These are phyloP conservation scores for Hevea brasiliensis DNA, from an alignment of 345 rosid genomes.

Conservation along the genomic window DNA sequence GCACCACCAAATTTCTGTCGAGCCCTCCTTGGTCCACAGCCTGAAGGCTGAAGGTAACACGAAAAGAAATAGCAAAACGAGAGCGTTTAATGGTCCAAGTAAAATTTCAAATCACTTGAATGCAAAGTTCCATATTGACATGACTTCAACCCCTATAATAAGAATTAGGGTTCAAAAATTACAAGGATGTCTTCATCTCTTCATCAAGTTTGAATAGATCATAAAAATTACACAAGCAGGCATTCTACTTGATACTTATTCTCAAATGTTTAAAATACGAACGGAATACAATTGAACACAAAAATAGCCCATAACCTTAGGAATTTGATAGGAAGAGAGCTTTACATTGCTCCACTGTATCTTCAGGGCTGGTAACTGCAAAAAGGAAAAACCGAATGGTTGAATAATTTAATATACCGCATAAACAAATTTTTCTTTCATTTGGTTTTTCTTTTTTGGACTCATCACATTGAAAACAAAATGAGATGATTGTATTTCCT, in stretches of 20 bases:
- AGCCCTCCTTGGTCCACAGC: too few relatives aligned
- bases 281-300: background rate
- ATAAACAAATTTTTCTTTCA: background rate
- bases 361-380: slow-evolving; percentile 82
- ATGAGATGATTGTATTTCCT: slow-evolving; percentile 2
- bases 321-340: slow-evolving; percentile 41
- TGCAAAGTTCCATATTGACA: background rate
- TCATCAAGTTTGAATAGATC: slow-evolving; percentile 1
- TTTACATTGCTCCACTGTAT: slow-evolving; percentile 54
- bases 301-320: slow-evolving; percentile 1
- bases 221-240: background rate
- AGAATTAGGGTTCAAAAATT: background rate
- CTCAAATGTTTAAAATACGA: background rate
- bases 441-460: background rate
- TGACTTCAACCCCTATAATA: background rate
- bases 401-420: background rate
- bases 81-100: too few relatives aligned
- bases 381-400: background rate
- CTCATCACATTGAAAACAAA: background rate
- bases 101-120: too few relatives aligned
- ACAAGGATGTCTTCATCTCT: background rate
- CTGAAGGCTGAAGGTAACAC: too few relatives aligned
- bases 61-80: too few relatives aligned
- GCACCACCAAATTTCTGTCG: too few relatives aligned
- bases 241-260: slow-evolving; percentile 2